Evolutionary conservation across 2,329 filamentous ascomycete species (phyloP), one percentile per base, ranked within the genome.

Genomic region (Fusarium tricinctum): DNA sequence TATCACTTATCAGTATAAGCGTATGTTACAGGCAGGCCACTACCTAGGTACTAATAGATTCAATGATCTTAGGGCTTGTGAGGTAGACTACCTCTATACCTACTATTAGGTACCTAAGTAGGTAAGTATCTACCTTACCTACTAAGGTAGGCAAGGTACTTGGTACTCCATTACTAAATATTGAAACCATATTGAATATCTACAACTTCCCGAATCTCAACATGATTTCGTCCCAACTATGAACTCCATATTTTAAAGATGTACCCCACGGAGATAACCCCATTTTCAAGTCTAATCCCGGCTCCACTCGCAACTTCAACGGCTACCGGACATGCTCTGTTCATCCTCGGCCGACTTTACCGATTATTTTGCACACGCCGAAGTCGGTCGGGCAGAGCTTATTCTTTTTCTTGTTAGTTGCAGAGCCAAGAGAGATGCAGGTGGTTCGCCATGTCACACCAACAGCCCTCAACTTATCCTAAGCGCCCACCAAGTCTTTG

Each of bases 361-460:
- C 22, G 28, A 35, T 23, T 38, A 42, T 64, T 56, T 10, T 32
- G 33, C 35, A n/a, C 63, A 58, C 44, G 68, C 67, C 66, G 68
- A 64, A 60, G 48, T 69, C 67, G 65, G 48, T 69, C 67, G 65
- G 61, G 33, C 39, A n/a, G 8, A 7, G 35, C n/a, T 19, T 38
- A 10, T 38, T n/a, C 49, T 66, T 51, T 53, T 59, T n/a, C 49
- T 66, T 54, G 46, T 59, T 67, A 43, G 52, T 50, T 69, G 68
- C 65, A 69, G 68, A 46, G 45, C 65, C 65, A 69, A 67, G 68
- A 54, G 28, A 50, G 48, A 68, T 66, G 52, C 59, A 73, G 55
- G 64, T 66, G 61, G 52, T 40, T 19, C 35, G 62, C 15, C 51
- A 45, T 43, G 61, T 69, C 55, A 66, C 48, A 58, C 58, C 48